Percentiles rank a stretch among this genome's conserved stretches.
Conservation (phyloP, 768 basidiomycete species). For the Pleurotus cornucopiae region DNA sequence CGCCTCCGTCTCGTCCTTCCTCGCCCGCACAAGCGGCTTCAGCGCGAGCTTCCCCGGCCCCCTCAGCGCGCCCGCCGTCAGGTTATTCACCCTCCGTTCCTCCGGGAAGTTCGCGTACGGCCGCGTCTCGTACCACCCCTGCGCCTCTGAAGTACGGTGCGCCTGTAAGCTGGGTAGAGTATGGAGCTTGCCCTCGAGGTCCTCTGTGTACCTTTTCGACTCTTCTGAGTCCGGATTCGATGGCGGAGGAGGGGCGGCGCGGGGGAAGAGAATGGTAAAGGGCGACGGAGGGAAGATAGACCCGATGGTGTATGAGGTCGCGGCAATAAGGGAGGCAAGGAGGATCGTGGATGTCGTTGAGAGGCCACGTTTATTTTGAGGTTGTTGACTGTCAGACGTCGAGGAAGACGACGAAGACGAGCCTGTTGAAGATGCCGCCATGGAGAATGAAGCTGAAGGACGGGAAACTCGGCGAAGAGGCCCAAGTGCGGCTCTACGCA, state of each 20-base stretch:
- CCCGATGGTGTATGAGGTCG: constrained; percentile 49
- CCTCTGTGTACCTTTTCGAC: constrained; percentile 50
- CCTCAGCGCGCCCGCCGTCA: constrained; percentile 81
- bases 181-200: constrained; percentile 68
- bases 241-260: constrained; percentile 69
- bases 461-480: no score
- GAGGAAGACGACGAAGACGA: no score
- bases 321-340: constrained; percentile 27
- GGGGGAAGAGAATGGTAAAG: constrained; percentile 68
- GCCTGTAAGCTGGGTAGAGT: constrained; percentile 53
- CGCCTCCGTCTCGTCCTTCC: constrained; percentile 72
- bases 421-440: no score
- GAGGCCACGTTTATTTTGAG: no score
- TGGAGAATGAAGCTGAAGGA: no score
- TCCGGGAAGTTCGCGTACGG: constrained; percentile 71
- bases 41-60: constrained; percentile 87
- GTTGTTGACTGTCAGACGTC: no score
- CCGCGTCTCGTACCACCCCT: constrained; percentile 68
- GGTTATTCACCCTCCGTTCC: constrained; percentile 71
- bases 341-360: constrained; percentile 15
- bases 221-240: constrained; percentile 48
- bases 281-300: constrained; percentile 68
- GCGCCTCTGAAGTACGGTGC: constrained; percentile 38
- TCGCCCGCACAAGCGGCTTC: constrained; percentile 70
- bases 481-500: no score